A percentile compares a stretch with the other conserved stretches of the same genome.
These are phyloP conservation scores for Mycena rebaudengoi DNA, from an alignment of 768 basidiomycete genomes.

Conservation along the genomic window DNA sequence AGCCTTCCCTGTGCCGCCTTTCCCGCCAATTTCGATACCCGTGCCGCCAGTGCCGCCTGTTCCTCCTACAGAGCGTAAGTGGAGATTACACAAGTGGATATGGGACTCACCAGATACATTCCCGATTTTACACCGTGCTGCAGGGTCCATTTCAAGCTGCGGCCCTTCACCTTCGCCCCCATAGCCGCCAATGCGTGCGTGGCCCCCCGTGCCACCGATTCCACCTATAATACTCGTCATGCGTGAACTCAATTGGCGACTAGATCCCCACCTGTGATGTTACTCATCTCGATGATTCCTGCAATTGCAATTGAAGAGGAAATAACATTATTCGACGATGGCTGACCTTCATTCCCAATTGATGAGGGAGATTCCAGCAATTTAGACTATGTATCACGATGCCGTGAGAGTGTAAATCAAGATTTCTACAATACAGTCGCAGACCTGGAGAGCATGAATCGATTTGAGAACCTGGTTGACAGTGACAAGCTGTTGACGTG, in stretches of 20 bases:
- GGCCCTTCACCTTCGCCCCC: not conserved
- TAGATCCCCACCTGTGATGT: not conserved
- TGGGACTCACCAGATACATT: not conserved
- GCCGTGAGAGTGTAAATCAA: not conserved
- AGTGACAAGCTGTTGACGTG: not conserved
- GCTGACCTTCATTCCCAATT: too few relatives aligned
- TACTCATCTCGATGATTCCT: not conserved
- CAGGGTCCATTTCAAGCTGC: not conserved
- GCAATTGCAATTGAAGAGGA: too few relatives aligned
- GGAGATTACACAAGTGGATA: not conserved
- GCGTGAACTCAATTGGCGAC: too few relatives aligned
- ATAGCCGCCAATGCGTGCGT: not conserved
- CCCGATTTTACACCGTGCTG: not conserved
- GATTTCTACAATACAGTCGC: not conserved
- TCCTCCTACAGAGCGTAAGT: not conserved
- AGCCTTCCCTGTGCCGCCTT: not conserved
- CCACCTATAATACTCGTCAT: not conserved
- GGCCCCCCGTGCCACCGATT: not conserved
- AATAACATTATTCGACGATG: too few relatives aligned
- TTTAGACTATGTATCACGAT: not conserved
- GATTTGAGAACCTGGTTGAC: not conserved
- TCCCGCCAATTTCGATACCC: too few relatives aligned
- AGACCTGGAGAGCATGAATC: not conserved
- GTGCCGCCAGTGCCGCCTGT: too few relatives aligned
- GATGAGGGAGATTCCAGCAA: not conserved